Base-by-base conservation (phyloP, 345 rosid genomes). In the Cochlearia excelsa region DNA sequence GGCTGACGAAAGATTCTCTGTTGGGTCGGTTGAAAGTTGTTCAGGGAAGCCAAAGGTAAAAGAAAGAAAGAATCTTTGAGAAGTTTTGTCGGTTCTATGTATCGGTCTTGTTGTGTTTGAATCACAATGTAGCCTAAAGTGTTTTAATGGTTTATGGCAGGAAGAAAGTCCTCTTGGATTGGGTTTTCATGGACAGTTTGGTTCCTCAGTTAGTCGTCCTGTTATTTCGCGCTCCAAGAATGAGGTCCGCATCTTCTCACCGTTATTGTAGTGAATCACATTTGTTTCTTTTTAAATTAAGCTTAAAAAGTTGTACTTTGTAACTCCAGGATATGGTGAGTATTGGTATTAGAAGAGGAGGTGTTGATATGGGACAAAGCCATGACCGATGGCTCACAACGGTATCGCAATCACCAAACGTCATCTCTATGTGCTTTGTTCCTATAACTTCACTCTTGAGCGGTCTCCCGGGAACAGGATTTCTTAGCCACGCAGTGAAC, bases 331-430 rank as follows among this genome's bases (percentile, higher is more conserved):
- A 83, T 28, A 2, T 79, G 26, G 35, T 51, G 65, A 74, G 87
- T 60, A 72, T 87, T 61, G 55, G 48, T 52, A 43, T 80, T 44
- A 76, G 95, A 69, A 79, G 81, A 61, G 99, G 99, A 67, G 99
- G 99, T 42, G 52, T 73, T 50, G 94, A 87, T 73, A 26, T 51
- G 41, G 78, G 79, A 11, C 95, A 82, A 69, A 85, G 83, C 47
- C 99, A 93, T 78, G 79, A 78, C 26, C 83, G 64, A 55, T 93
- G 99, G 99, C 91, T 89, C 38, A 78, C 99, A 28, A 87, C 94
- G 0, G 68, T 93, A 72, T 75, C 88, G 3, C 70, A 85, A 60
- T 85, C 90, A 7, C 97, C 99, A 2, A 78, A 82, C 56, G 99
- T 73, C 29, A 89, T 87, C 67, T 89, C 97, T 9, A 91, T 93